phyloP scores from a whole-genome alignment of 2,329 filamentous ascomycete species.

The Talaromyces atroroseus region DNA sequence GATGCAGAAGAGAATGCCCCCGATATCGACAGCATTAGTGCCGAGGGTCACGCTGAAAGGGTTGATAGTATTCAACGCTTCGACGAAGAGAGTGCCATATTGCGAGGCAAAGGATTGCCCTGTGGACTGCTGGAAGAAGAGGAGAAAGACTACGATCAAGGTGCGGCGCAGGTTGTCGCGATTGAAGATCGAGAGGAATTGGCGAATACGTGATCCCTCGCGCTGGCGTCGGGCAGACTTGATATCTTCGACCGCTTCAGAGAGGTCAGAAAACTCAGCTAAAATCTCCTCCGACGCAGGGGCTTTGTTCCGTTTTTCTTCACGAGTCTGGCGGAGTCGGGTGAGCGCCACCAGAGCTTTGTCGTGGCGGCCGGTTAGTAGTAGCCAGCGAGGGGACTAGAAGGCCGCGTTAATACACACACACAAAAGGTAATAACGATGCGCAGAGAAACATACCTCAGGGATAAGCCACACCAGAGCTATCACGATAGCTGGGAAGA shows the following conservation, averaged over 20 bases:
- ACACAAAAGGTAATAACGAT: not conserved
- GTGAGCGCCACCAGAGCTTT: not conserved
- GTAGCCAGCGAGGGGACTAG: not conserved
- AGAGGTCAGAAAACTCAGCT: not conserved
- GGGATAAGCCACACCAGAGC: slow-evolving; percentile 25
- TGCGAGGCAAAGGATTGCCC: slow-evolving; percentile 5
- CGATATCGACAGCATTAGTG: slow-evolving; percentile 1
- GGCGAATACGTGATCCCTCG: not conserved
- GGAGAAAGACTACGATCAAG: not conserved
- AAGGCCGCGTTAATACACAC: not conserved
- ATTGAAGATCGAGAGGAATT: slow-evolving; percentile 26
- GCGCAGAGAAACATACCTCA: slow-evolving; percentile 13
- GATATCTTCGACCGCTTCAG: not conserved
- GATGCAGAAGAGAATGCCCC: slow-evolving; percentile 1
- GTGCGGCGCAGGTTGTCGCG: slow-evolving; percentile 14
- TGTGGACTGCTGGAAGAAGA: slow-evolving; percentile 8
- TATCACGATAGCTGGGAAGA: slow-evolving; percentile 19
- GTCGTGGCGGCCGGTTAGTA: not conserved
- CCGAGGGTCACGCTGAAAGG: slow-evolving; percentile 8
- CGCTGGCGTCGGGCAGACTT: not conserved
- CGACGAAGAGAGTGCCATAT: slow-evolving; percentile 18
- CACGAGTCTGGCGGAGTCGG: not conserved
- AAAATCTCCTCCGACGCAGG: not conserved
- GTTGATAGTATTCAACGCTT: slow-evolving; percentile 22
- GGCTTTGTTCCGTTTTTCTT: not conserved